Conservation (phyloP, 2,329 filamentous ascomycete genomes). For the Venturia nashicola region DNA sequence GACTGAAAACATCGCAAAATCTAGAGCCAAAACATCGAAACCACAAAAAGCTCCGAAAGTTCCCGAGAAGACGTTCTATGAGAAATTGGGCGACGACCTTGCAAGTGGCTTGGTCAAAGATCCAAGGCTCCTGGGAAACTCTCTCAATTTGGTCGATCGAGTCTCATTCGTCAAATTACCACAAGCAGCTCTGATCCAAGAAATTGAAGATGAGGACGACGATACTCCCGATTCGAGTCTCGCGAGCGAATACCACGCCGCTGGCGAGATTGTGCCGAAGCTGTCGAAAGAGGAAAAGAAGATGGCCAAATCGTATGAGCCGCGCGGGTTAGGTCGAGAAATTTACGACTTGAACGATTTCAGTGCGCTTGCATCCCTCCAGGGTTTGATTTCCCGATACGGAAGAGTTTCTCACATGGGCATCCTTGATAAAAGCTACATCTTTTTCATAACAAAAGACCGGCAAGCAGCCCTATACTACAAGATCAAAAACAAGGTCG, state of each 20-base stretch:
- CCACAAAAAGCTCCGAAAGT: neutral
- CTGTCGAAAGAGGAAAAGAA: slow-evolving; percentile 1
- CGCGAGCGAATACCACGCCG: neutral
- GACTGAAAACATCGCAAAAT: neutral
- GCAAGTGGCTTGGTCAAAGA: slow-evolving; percentile 1
- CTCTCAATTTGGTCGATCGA: slow-evolving; percentile 1
- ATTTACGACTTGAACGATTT: slow-evolving; percentile 16
- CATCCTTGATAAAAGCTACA: slow-evolving; percentile 29
- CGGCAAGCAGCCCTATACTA: slow-evolving; percentile 23
- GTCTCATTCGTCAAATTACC: slow-evolving; percentile 1
- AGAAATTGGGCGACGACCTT: neutral
- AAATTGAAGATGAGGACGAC: neutral
- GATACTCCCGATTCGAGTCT: neutral
- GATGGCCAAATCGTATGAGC: neutral
- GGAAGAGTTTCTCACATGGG: slow-evolving; percentile 31
- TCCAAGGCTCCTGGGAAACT: neutral
- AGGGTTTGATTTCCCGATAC: slow-evolving; percentile 21
- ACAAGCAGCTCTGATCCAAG: neutral
- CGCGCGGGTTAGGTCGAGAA: neutral
- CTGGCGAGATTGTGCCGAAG: neutral
- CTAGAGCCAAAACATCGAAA: neutral
- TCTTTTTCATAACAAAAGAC: slow-evolving; percentile 26
- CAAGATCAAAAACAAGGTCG: slow-evolving; percentile 25
- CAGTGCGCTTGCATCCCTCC: slow-evolving; percentile 20
- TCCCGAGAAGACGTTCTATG: slow-evolving; percentile 1